Conservation (phyloP, 1,284 basidiomycete genomes). For the Trichosporon coremiiforme region DNA sequence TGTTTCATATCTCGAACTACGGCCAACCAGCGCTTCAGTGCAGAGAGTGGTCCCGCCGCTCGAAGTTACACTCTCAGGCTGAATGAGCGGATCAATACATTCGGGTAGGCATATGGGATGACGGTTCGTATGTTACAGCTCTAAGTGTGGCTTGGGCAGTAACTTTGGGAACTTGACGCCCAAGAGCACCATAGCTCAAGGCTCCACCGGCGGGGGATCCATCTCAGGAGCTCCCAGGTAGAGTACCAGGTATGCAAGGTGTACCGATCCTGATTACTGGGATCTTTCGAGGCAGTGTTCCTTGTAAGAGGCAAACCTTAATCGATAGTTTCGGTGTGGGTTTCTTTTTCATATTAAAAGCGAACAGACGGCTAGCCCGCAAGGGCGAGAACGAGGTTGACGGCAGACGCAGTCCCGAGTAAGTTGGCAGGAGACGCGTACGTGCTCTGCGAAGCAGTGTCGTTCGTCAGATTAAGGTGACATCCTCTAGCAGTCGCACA, state of each 20-base stretch:
- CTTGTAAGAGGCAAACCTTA: constrained; percentile 1
- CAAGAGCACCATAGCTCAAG: not conserved
- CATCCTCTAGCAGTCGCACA: not conserved
- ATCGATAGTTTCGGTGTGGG: not conserved
- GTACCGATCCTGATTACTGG: constrained; percentile 1
- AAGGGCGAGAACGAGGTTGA: too few relatives aligned
- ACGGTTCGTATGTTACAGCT: not conserved
- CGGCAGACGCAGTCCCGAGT: not conserved
- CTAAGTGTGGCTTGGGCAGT: not conserved
- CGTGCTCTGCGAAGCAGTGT: not conserved
- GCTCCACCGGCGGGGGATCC: not conserved
- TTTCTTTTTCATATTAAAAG: too few relatives aligned
- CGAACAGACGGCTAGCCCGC: too few relatives aligned
- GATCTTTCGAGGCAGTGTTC: not conserved
- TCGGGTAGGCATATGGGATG: not conserved
- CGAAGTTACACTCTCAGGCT: not conserved
- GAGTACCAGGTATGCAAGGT: too few relatives aligned
- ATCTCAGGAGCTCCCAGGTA: not conserved
- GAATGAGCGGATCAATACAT: not conserved
- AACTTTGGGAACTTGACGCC: not conserved
- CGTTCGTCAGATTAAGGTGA: not conserved
- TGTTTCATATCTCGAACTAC: not conserved
- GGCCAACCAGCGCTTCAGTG: not conserved
- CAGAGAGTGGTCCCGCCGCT: not conserved
- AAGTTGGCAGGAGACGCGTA: not conserved